phyloP scores from a whole-genome alignment of 1,139 yeast genomes.

The Wickerhamomyces sp. region DNA sequence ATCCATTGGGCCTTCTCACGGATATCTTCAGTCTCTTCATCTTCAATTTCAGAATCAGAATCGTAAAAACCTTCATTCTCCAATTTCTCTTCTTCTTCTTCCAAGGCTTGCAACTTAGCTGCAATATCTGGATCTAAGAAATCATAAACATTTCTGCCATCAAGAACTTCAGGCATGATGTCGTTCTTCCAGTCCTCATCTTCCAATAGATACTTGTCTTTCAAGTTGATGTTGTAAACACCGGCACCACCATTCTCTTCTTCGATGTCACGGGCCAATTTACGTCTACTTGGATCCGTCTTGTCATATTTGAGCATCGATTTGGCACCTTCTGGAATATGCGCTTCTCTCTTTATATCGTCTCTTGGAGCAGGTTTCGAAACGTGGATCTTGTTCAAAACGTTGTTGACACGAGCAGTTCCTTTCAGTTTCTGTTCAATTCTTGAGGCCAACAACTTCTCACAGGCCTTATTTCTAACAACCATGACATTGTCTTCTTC shows the following conservation, averaged over 20 bases:
- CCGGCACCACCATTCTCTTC: slow-evolving; percentile 98
- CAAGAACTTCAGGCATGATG: slow-evolving; percentile 91
- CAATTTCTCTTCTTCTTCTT: slow-evolving; percentile 93
- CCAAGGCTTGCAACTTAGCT: slow-evolving; percentile 87
- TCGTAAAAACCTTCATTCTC: slow-evolving; percentile 95
- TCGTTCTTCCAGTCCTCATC: slow-evolving; percentile 98
- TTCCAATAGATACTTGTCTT: slow-evolving; percentile 85
- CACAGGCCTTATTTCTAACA: slow-evolving; percentile 96
- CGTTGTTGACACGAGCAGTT: slow-evolving; percentile 80
- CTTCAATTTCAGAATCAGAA: slow-evolving; percentile 72
- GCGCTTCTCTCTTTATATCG: slow-evolving; percentile 72
- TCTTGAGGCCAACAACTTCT: slow-evolving; percentile 89
- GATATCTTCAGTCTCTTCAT: slow-evolving; percentile 66
- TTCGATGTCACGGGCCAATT: slow-evolving; percentile 82
- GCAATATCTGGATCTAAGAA: slow-evolving; percentile 95
- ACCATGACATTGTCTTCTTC: slow-evolving; percentile 94
- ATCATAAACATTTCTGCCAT: slow-evolving; percentile 96
- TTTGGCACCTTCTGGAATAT: slow-evolving; percentile 72
- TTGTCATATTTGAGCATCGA: slow-evolving; percentile 61
- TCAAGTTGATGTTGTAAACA: slow-evolving; percentile 88
- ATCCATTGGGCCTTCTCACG: slow-evolving; percentile 92
- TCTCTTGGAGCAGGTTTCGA: slow-evolving; percentile 88
- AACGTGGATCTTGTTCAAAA: slow-evolving; percentile 92
- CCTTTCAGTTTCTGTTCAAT: slow-evolving; percentile 96
- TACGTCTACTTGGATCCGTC: slow-evolving; percentile 78